Base-by-base conservation (phyloP, 257 asterid genomes). In the Solanum infundibuliforme region DNA sequence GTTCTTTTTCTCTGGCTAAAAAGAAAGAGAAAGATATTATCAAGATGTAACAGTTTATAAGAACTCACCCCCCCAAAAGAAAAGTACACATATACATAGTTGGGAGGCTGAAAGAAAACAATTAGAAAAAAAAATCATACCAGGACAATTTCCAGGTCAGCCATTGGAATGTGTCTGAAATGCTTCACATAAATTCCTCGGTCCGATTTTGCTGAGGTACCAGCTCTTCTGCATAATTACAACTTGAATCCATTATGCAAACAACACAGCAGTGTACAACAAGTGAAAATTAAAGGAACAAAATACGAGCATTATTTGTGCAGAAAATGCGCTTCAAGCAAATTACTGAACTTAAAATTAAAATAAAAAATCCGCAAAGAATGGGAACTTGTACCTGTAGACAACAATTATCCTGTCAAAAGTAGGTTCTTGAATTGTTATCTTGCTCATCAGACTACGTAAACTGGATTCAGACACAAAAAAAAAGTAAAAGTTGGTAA, bases 91-190 rank as follows among this genome's bases (percentile, higher is more conserved):
- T 73, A 25, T 38, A 85, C 82, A 29, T 8, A 85, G 38, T 38
- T 38, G 71, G 81, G n/a, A 66, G 39, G 34, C 32, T 35, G 58
- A 48, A 48, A 48, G 58, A 14, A 14, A 48, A 48, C 72, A 69
- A 23, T 13, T n/a, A 25, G 29, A 13, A 38, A 60, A 34, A 39
- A 86, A 76, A 88, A 86, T 89, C 98, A 89, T 90, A 97, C 98
- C 79, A 97, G 98, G 89, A 97, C 98, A 90, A 97, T 94, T 92
- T 95, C 99, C 99, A 97, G 92, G 93, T 97, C 99, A 88, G 98
- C 99, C 99, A 97, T 97, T 27, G 99, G 99, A 88, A 97, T 97
- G 92, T 92, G 92, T 88, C 91, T 95, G 95, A 97, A 97, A 93
- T 97, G 99, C 93, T 95, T 97, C 92, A 97, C 98, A 93, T 86